These are phyloP conservation scores for Diaporthe sp. DNA, from an alignment of 2,329 filamentous ascomycete species.

Conservation along the genomic window DNA sequence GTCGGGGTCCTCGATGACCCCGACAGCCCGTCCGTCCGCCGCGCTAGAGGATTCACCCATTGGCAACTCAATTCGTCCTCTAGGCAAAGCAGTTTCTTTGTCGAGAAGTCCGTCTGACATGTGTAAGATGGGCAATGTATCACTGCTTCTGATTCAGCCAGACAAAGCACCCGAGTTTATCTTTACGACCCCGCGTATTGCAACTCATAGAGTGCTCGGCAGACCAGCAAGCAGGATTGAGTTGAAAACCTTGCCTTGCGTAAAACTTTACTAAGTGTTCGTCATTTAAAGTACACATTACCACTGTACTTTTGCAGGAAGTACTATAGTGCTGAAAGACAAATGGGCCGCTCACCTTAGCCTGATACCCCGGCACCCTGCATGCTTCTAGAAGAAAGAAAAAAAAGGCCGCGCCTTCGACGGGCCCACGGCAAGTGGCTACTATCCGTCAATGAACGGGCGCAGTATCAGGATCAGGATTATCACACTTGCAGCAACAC, in stretches of 20 bases:
- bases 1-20: slow-evolving; percentile 40
- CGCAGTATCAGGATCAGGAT: background rate
- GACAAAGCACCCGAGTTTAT: background rate
- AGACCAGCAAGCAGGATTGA: background rate
- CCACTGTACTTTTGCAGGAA: background rate
- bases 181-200: slow-evolving; percentile 12
- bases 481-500: background rate
- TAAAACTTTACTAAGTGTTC: background rate
- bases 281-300: background rate
- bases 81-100: background rate
- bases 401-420: background rate
- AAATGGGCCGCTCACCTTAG: background rate
- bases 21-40: slow-evolving; percentile 33
- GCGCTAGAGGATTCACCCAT: background rate
- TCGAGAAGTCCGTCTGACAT: slow-evolving; percentile 12
- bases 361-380: background rate
- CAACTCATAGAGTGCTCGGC: background rate
- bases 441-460: slow-evolving; percentile 5
- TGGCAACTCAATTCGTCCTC: background rate
- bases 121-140: background rate
- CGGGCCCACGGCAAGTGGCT: slow-evolving; percentile 12
- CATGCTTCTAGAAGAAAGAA: slow-evolving; percentile 22
- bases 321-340: background rate
- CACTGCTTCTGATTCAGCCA: slow-evolving; percentile 1
- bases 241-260: background rate